Evolutionary conservation across 805 yeast species (phyloP).

Genomic region (Zygosaccharomyces bisporus): DNA sequence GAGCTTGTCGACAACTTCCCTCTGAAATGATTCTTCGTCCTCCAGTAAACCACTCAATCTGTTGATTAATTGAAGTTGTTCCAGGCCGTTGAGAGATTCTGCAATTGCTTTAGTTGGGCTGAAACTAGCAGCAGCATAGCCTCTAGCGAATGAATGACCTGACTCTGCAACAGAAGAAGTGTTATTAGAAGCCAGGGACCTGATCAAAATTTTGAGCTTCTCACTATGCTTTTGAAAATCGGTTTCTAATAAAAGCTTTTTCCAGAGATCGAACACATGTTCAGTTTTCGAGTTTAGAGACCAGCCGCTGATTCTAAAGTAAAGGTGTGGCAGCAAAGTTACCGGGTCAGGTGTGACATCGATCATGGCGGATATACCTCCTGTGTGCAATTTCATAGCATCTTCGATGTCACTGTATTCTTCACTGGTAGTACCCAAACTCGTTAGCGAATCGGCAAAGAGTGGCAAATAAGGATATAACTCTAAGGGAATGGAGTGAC

Average conservation of each 20-base stretch:
- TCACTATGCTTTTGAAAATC: conserved; percentile 58
- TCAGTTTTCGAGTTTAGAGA: conserved; percentile 61
- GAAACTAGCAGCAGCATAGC: conserved; percentile 59
- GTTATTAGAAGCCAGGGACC: conserved; percentile 71
- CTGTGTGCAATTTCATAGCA: conserved; percentile 75
- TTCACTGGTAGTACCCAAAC: conserved; percentile 73
- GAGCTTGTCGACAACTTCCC: conserved; percentile 63
- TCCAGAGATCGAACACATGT: conserved; percentile 62
- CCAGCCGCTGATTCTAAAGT: conserved; percentile 61
- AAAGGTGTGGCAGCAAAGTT: conserved; percentile 46
- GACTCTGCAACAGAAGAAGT: conserved; percentile 75
- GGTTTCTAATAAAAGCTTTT: conserved; percentile 64
- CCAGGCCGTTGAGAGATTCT: conserved; percentile 69
- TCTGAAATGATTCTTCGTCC: conserved; percentile 45
- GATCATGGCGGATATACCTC: conserved; percentile 70
- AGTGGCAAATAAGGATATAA: conserved; percentile 69
- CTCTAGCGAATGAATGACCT: conserved; percentile 82
- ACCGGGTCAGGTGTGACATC: conserved; percentile 56
- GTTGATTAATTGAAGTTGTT: conserved; percentile 67
- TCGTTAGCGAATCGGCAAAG: conserved; percentile 75
- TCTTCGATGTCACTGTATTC: conserved; percentile 81
- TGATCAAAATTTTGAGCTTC: conserved; percentile 69
- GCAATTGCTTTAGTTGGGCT: conserved; percentile 56
- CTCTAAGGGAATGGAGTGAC: conserved; percentile 51
- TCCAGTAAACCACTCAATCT: conserved; percentile 51